These are phyloP conservation scores for Phytophthora pini DNA, from an alignment of 352 stramenopile species.

Conservation along the genomic window DNA sequence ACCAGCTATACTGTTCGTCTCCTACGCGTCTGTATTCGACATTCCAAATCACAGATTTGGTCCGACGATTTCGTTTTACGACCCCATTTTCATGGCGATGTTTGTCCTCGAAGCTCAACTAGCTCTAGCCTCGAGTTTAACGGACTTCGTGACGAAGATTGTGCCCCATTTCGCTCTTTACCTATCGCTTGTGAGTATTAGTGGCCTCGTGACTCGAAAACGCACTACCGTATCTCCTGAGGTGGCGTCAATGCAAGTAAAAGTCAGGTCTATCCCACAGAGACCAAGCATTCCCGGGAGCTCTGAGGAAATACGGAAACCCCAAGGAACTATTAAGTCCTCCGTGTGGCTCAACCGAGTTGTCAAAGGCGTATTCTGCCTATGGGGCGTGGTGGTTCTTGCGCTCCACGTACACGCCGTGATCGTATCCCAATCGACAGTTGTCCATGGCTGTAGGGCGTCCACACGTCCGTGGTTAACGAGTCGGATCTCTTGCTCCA, in stretches of 20 bases:
- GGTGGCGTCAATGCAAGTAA: too few relatives aligned
- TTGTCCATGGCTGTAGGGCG: neutral
- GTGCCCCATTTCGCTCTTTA: neutral
- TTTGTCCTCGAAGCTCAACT: conserved; percentile 7
- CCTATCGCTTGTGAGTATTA: conserved; percentile 1
- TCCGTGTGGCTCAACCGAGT: neutral
- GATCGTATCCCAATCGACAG: neutral
- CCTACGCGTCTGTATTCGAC: conserved; percentile 1
- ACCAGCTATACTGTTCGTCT: neutral
- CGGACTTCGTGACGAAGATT: conserved; percentile 1
- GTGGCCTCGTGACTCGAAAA: neutral
- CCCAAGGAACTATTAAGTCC: neutral
- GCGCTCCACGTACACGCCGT: conserved; percentile 1
- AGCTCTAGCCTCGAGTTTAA: neutral
- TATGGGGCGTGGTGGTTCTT: neutral
- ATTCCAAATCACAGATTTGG: conserved; percentile 3
- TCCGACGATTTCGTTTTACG: neutral
- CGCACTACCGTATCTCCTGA: neutral
- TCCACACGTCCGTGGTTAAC: conserved; percentile 1
- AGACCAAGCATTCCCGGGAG: too few relatives aligned
- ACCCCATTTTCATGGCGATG: conserved; percentile 5
- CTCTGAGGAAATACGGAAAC: too few relatives aligned
- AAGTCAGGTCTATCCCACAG: too few relatives aligned
- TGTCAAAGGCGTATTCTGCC: neutral
- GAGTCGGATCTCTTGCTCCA: conserved; percentile 3